Conservation (phyloP, 441 rosid species). For the Erysimum pusillum region DNA sequence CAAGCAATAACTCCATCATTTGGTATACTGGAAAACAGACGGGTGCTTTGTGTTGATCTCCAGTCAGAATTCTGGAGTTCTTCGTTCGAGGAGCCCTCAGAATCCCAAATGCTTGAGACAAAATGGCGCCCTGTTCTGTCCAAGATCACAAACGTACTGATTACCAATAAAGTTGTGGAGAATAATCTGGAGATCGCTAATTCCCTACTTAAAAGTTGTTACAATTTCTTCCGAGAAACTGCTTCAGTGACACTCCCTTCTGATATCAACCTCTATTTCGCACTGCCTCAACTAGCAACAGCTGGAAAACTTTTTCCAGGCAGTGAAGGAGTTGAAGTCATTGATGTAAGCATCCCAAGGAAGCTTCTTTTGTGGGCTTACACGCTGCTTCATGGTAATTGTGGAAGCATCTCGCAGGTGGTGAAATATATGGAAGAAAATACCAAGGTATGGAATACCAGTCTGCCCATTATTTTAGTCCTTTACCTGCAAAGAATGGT, state of each 20-base stretch:
- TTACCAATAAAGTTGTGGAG: slow-evolving; percentile 65
- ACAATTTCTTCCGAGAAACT: slow-evolving; percentile 90
- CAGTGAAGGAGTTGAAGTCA: slow-evolving; percentile 74
- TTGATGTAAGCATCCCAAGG: slow-evolving; percentile 91
- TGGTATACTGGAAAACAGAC: slow-evolving; percentile 58
- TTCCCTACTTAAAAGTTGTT: slow-evolving; percentile 77
- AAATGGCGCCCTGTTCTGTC: slow-evolving; percentile 79
- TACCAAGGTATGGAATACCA: slow-evolving; percentile 66
- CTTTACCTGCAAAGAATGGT: slow-evolving; percentile 23
- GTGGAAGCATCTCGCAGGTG: slow-evolving; percentile 77
- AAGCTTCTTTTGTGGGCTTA: slow-evolving; percentile 98
- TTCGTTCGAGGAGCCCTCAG: slow-evolving; percentile 67
- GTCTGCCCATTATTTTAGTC: slow-evolving; percentile 19
- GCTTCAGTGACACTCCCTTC: slow-evolving; percentile 71
- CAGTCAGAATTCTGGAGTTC: slow-evolving; percentile 77
- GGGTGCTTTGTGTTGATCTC: slow-evolving; percentile 79
- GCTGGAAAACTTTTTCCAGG: slow-evolving; percentile 63
- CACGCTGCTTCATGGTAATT: slow-evolving; percentile 75
- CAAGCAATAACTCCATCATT: slow-evolving; percentile 53
- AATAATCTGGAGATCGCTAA: slow-evolving; percentile 79
- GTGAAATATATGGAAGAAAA: slow-evolving; percentile 94
- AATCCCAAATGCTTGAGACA: slow-evolving; percentile 63
- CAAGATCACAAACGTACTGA: slow-evolving; percentile 70
- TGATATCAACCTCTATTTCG: slow-evolving; percentile 72
- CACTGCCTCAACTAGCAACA: slow-evolving; percentile 58